A percentile compares a stretch with the other conserved stretches of the same genome.
phyloP scores from a whole-genome alignment of 495 filamentous ascomycete species.

The Tuber umbilicatum region DNA sequence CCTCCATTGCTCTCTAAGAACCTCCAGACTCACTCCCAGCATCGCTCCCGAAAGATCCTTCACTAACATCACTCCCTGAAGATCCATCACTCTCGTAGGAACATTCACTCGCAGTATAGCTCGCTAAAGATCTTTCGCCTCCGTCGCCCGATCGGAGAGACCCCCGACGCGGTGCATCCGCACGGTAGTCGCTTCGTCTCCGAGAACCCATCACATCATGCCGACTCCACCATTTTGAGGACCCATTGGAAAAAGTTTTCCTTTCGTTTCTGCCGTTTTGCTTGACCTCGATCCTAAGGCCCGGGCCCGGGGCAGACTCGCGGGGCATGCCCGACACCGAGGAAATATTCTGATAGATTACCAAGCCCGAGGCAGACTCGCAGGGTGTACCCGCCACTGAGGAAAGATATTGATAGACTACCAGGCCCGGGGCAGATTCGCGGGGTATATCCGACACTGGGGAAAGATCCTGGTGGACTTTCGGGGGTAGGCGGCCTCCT shows the following conservation, averaged over 20 bases:
- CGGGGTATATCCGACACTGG: not conserved
- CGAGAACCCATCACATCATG: not conserved
- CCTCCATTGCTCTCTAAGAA: not conserved
- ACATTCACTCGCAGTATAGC: not conserved
- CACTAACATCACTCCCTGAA: not conserved
- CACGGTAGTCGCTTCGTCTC: not conserved
- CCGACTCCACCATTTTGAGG: too few species aligned
- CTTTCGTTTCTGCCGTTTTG: not conserved
- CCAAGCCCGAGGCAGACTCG: too few species aligned
- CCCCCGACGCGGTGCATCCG: not conserved
- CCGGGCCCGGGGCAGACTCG: too few species aligned
- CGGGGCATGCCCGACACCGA: not conserved
- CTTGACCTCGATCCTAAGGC: not conserved
- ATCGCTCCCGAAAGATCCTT: not conserved
- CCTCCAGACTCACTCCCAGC: not conserved
- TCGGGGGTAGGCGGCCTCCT: not conserved
- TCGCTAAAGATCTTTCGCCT: not conserved
- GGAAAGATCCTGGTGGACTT: not conserved
- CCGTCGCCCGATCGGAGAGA: not conserved
- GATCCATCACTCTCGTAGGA: not conserved
- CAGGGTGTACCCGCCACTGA: too few species aligned
- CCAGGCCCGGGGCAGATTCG: too few species aligned
- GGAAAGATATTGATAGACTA: too few species aligned
- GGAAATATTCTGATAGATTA: not conserved
- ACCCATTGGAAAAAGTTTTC: not conserved